Evolutionary conservation across 768 basidiomycete species (phyloP).

Genomic region (Calocybe gangraenosa): DNA sequence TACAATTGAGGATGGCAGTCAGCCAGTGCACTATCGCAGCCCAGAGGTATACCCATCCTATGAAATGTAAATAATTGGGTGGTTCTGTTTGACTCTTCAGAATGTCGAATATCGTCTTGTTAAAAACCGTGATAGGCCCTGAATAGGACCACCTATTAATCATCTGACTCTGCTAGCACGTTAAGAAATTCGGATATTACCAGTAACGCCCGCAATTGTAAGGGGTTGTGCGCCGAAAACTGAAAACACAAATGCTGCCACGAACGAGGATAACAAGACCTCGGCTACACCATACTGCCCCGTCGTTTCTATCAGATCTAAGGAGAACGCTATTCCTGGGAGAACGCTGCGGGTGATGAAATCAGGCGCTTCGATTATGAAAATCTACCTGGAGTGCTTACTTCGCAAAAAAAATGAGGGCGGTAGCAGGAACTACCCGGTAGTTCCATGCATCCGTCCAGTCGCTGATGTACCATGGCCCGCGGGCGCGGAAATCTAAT

Average conservation of each 20-base stretch:
- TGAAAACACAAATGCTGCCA: slow-evolving; percentile 87
- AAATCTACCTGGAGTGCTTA: slow-evolving; percentile 28
- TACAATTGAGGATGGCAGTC: slow-evolving; percentile 75
- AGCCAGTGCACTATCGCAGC: slow-evolving; percentile 83
- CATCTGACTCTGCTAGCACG: not conserved
- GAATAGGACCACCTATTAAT: slow-evolving; percentile 8
- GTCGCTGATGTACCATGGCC: slow-evolving; percentile 79
- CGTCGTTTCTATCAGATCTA: slow-evolving; percentile 90
- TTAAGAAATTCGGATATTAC: slow-evolving; percentile 25
- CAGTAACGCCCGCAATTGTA: slow-evolving; percentile 89
- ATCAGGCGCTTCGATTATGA: not conserved
- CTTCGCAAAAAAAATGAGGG: slow-evolving; percentile 85
- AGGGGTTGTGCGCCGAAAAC: slow-evolving; percentile 88
- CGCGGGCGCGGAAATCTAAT: slow-evolving; percentile 64
- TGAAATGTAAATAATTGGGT: slow-evolving; percentile 78
- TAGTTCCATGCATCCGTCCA: slow-evolving; percentile 95
- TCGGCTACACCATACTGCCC: slow-evolving; percentile 87
- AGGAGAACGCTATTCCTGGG: slow-evolving; percentile 87
- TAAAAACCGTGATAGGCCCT: slow-evolving; percentile 92
- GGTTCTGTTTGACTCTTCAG: slow-evolving; percentile 50
- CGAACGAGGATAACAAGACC: slow-evolving; percentile 77
- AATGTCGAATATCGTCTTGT: slow-evolving; percentile 85
- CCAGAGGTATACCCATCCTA: slow-evolving; percentile 94
- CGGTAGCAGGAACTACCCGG: slow-evolving; percentile 81
- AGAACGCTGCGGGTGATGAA: slow-evolving; percentile 49